Conservation (phyloP, 352 stramenopile species). For the Globisporangium parvum region DNA sequence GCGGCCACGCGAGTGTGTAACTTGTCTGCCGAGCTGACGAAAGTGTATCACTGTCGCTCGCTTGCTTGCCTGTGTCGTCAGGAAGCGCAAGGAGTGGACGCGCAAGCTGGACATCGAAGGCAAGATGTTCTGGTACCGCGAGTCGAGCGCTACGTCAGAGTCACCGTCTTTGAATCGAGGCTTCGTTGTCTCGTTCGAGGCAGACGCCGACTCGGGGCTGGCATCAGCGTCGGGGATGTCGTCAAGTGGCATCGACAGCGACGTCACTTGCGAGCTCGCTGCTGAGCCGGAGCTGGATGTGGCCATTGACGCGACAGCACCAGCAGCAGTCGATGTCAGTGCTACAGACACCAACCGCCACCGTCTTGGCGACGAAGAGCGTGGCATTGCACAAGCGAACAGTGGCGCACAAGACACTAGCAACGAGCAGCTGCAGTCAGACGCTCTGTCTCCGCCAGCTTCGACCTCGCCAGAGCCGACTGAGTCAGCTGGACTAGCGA, state of each 20-base stretch:
- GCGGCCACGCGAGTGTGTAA: no score
- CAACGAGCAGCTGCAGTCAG: not conserved
- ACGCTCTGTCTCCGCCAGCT: not conserved
- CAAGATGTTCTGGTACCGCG: constrained; percentile 50
- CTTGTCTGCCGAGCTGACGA: no score
- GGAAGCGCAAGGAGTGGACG: constrained; percentile 48
- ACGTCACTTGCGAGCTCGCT: no score
- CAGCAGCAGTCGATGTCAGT: no score
- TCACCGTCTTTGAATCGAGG: not conserved
- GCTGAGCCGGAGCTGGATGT: no score
- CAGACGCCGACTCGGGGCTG: not conserved
- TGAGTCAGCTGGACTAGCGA: not conserved
- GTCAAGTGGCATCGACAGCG: not conserved
- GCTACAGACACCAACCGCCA: not conserved
- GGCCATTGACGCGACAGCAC: no score
- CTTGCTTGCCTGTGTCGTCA: no score
- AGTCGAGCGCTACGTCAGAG: not conserved
- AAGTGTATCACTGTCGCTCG: not conserved
- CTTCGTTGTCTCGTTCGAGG: constrained; percentile 6
- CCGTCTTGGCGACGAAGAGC: not conserved
- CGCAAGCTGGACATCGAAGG: constrained; percentile 50
- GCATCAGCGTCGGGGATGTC: not conserved
- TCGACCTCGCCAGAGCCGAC: not conserved
- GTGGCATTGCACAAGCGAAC: not conserved
- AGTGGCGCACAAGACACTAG: not conserved